Conservation (phyloP, 371 early-diverging fungal genomes). For the Mortierella sp. region DNA sequence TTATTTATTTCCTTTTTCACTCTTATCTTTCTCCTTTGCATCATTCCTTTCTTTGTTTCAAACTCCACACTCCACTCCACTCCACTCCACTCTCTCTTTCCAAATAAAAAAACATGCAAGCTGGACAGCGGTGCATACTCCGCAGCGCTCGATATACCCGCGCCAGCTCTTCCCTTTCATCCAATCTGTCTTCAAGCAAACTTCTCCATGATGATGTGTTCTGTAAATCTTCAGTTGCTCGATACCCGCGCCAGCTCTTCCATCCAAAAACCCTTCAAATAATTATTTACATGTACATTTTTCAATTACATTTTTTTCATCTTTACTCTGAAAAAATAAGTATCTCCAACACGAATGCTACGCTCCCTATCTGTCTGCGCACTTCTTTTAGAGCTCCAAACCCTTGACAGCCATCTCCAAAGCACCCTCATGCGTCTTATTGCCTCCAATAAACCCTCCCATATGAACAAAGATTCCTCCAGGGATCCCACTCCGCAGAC, state of each 20-base stretch:
- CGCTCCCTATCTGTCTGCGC: no score
- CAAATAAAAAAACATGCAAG: background rate
- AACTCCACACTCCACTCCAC: background rate
- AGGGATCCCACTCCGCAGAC: slow-evolving; percentile 79
- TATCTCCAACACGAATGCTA: background rate
- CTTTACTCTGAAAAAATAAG: background rate
- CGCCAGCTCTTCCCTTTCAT: no score
- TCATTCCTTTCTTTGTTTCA: background rate
- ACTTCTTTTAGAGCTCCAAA: slow-evolving; percentile 41
- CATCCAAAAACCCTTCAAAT: no score
- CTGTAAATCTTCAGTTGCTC: no score
- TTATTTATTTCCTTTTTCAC: background rate
- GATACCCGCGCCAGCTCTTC: no score
- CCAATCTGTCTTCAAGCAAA: no score
- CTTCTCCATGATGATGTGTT: no score
- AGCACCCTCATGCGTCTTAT: slow-evolving; percentile 79
- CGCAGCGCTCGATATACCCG: slow-evolving; percentile 7
- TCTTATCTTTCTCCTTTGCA: background rate
- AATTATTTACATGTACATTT: no score
- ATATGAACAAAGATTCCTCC: slow-evolving; percentile 97
- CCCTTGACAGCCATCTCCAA: slow-evolving; percentile 75
- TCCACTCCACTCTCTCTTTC: background rate
- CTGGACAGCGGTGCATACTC: background rate
- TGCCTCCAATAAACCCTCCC: slow-evolving; percentile 92
- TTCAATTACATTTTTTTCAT: no score